phyloP scores from a whole-genome alignment of 129 eudicot species.

The Arctium lappa region DNA sequence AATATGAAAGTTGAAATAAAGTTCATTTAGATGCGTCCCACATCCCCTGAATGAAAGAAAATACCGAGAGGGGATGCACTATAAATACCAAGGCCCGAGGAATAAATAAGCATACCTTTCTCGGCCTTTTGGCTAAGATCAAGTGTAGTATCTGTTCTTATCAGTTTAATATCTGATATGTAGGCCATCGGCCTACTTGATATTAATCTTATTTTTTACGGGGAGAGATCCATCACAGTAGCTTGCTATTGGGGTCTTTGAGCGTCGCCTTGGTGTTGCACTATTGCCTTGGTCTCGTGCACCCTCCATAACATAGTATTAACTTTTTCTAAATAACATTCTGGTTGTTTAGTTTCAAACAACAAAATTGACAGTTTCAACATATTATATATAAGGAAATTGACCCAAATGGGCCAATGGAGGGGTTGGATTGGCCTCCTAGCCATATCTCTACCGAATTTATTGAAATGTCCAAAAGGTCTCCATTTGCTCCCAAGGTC shows the following conservation, averaged over 20 bases:
- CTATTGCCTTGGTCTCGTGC: background rate
- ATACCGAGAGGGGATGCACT: background rate
- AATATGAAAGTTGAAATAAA: too few species aligned
- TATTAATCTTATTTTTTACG: constrained; percentile 7
- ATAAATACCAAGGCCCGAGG: too few species aligned
- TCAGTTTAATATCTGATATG: constrained; percentile 25
- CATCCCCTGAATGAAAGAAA: background rate
- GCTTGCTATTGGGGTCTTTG: background rate
- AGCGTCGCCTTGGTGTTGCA: background rate
- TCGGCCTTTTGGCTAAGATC: constrained; percentile 73
- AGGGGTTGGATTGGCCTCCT: too few species aligned
- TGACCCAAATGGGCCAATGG: too few species aligned
- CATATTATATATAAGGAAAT: too few species aligned
- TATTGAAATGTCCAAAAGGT: too few species aligned
- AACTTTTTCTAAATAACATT: too few species aligned
- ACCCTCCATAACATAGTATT: background rate
- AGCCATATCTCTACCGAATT: too few species aligned
- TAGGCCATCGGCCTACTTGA: background rate
- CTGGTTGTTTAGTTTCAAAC: too few species aligned
- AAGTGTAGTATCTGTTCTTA: constrained; percentile 65
- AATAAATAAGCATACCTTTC: constrained; percentile 36
- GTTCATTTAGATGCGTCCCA: too few species aligned
- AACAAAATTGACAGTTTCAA: too few species aligned
- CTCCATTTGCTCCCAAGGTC: too few species aligned
- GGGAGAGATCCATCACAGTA: background rate